These are phyloP conservation scores for Penicillium antarcticum DNA, from an alignment of 495 filamentous ascomycete genomes.

Conservation along the genomic window DNA sequence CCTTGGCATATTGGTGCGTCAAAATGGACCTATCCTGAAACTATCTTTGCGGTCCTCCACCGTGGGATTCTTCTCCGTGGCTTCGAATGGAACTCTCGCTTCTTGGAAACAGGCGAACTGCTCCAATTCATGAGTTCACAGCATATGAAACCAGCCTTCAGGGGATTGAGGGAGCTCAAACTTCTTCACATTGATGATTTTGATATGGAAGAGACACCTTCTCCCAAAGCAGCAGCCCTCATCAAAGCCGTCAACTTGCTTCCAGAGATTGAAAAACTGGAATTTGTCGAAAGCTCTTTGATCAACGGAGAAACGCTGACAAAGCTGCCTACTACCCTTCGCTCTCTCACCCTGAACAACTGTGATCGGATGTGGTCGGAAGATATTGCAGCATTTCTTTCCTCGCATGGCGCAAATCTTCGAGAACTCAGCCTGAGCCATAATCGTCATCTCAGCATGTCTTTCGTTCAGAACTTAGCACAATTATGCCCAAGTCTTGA, in stretches of 20 bases:
- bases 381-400: conserved; percentile 57
- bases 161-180: conserved; percentile 52
- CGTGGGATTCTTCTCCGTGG: conserved; percentile 50
- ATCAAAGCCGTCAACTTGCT: conserved; percentile 57
- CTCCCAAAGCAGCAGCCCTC: conserved; percentile 45
- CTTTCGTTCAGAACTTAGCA: conserved; percentile 62
- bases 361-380: conserved; percentile 64
- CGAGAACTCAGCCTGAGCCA: conserved; percentile 66
- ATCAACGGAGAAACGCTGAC: conserved; percentile 57
- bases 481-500: conserved; percentile 64
- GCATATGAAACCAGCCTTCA: conserved; percentile 60
- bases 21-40: conserved; percentile 62
- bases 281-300: conserved; percentile 65
- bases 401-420: conserved; percentile 58
- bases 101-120: conserved; percentile 48
- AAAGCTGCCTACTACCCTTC: conserved; percentile 59
- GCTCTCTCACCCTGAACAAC: conserved; percentile 66
- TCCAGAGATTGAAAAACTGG: conserved; percentile 57
- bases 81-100: conserved; percentile 79
- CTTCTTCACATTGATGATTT: conserved; percentile 58
- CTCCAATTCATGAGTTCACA: conserved; percentile 48
- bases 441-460: conserved; percentile 70
- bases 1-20: conserved; percentile 22
- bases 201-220: conserved; percentile 1
- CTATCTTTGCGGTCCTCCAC: conserved; percentile 55